Evolutionary conservation across 306 rosid genomes (phyloP).

Genomic region (Malus asiatica): DNA sequence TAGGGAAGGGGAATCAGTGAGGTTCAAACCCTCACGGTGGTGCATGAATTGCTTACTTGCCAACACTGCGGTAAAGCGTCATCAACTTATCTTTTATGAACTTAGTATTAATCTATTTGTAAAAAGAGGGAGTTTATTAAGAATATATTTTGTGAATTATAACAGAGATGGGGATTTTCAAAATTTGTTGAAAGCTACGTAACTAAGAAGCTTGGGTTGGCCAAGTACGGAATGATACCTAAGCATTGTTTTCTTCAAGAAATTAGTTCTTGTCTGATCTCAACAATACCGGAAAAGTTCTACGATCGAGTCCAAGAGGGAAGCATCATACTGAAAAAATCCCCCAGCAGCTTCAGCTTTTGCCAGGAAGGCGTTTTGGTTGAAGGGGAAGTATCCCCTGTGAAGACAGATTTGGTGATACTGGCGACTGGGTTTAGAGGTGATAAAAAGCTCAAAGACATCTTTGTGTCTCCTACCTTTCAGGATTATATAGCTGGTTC

Average conservation of each 20-base stretch:
- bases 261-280: conserved; percentile 31
- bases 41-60: too few relatives aligned
- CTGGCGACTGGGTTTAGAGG: conserved; percentile 61
- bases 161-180: conserved; percentile 50
- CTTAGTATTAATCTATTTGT: neutral
- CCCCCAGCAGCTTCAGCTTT: conserved; percentile 36
- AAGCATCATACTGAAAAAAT: conserved; percentile 45
- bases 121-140: neutral
- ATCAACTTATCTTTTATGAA: neutral
- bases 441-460: conserved; percentile 48
- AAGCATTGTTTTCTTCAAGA: conserved; percentile 42
- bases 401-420: conserved; percentile 44
- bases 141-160: neutral
- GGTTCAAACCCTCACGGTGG: too few relatives aligned
- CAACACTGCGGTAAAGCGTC: too few relatives aligned
- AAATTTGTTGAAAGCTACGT: conserved; percentile 59
- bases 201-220: conserved; percentile 30
- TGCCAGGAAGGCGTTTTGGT: conserved; percentile 44
- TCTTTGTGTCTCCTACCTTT: conserved; percentile 45
- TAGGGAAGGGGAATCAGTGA: too few relatives aligned
- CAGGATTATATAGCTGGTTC: conserved; percentile 34
- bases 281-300: conserved; percentile 42
- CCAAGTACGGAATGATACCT: conserved; percentile 65
- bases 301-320: conserved; percentile 56
- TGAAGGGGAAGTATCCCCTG: conserved; percentile 28